phyloP scores from a whole-genome alignment of 1,139 yeast genomes.

The Saccharomyces hybrid region DNA sequence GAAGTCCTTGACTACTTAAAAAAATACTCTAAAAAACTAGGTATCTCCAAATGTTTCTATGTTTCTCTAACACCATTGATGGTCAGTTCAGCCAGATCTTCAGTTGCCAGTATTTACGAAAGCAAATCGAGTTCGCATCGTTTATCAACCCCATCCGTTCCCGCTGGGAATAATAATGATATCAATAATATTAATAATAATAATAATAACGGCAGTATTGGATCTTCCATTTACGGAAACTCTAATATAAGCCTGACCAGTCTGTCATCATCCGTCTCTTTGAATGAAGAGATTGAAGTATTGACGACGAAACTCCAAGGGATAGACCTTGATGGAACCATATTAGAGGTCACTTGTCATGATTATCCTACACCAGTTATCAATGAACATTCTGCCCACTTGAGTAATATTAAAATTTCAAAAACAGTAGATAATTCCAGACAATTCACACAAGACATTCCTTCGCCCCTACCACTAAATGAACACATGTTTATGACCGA shows the following conservation, averaged over 20 bases:
- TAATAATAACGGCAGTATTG: no score
- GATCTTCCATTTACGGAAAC: background rate
- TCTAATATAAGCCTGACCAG: conserved; percentile 11
- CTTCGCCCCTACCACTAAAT: background rate
- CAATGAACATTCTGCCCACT: conserved; percentile 6
- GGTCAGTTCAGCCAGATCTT: conserved; percentile 19
- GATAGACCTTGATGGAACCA: background rate
- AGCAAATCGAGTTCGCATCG: conserved; percentile 2
- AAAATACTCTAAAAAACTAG: conserved; percentile 41
- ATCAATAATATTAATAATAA: conserved; percentile 1
- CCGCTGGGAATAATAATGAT: background rate
- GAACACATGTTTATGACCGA: background rate
- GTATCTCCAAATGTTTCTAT: conserved; percentile 53
- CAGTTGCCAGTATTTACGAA: conserved; percentile 10
- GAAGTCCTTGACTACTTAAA: conserved; percentile 64
- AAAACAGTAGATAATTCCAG: conserved; percentile 3
- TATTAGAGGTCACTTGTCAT: background rate
- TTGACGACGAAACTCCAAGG: conserved; percentile 5
- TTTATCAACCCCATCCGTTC: background rate
- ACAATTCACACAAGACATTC: background rate
- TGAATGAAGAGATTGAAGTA: conserved; percentile 9
- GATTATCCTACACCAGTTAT: conserved; percentile 9
- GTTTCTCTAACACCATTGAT: conserved; percentile 27
- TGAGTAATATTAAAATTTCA: conserved; percentile 6
- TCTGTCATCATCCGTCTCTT: conserved; percentile 12